Conservation (phyloP, 2,329 filamentous ascomycete genomes). For the Chaetomiaceae sp. region DNA sequence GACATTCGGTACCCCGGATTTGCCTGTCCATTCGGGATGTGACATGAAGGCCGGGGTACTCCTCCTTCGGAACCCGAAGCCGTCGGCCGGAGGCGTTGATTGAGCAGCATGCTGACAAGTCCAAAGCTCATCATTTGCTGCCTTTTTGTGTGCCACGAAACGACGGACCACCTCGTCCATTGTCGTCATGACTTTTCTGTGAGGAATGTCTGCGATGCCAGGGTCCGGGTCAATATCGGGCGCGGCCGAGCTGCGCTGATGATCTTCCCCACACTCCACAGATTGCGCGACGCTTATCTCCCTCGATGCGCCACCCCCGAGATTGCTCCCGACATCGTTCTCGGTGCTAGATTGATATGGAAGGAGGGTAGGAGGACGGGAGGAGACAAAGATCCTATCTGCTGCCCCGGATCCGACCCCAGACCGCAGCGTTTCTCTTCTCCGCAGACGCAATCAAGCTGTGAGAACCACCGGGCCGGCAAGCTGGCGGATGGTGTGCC, state of each 20-base stretch:
- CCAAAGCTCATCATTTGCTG: no score
- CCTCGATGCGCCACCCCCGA: conserved; percentile 22
- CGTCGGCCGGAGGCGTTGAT: conserved; percentile 1
- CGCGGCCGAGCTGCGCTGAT: not conserved
- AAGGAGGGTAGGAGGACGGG: not conserved
- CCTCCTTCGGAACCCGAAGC: not conserved
- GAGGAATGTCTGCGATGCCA: not conserved
- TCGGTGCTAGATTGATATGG: not conserved
- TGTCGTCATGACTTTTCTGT: no score
- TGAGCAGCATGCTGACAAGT: not conserved
- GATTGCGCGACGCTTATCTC: conserved; percentile 24
- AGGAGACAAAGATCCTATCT: conserved; percentile 1
- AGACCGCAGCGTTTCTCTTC: not conserved
- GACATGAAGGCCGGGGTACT: not conserved
- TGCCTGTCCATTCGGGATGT: not conserved
- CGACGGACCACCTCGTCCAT: not conserved
- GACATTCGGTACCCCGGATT: conserved; percentile 26
- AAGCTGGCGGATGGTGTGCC: not conserved
- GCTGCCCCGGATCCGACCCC: not conserved
- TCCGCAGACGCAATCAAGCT: not conserved
- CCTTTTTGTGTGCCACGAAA: no score
- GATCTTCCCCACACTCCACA: conserved; percentile 19
- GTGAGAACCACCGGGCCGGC: no score
- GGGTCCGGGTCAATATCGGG: not conserved
- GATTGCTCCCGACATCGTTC: conserved; percentile 16